Percentiles rank a stretch among this genome's conserved stretches.
These are phyloP conservation scores for Ophiostoma quercus DNA, from an alignment of 2,329 filamentous ascomycete species.

Conservation along the genomic window DNA sequence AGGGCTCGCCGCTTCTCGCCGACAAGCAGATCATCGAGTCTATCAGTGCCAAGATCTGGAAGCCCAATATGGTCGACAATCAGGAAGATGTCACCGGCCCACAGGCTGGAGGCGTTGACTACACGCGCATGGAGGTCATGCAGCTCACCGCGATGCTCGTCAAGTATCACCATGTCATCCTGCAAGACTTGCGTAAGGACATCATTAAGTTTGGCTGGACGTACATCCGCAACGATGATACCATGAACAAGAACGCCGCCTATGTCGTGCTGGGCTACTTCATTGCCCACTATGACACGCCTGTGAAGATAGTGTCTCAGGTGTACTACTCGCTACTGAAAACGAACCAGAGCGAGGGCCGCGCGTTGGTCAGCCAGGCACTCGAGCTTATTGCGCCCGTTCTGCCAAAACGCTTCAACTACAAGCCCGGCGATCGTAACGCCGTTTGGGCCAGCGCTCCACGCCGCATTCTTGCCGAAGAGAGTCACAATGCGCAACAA, in stretches of 20 bases:
- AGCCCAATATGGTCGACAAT: constrained; percentile 73
- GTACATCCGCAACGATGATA: constrained; percentile 95
- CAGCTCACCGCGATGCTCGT: constrained; percentile 92
- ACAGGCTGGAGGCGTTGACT: constrained; percentile 84
- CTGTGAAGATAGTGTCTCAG: constrained; percentile 89
- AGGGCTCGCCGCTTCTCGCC: constrained; percentile 64
- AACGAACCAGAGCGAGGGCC: constrained; percentile 91
- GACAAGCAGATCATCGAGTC: constrained; percentile 83
- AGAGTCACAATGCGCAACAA: constrained; percentile 90
- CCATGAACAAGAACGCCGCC: constrained; percentile 97
- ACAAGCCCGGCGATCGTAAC: constrained; percentile 65
- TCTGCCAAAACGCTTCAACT: constrained; percentile 76
- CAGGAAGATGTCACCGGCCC: constrained; percentile 65
- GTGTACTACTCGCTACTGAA: constrained; percentile 88
- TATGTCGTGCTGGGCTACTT: constrained; percentile 98
- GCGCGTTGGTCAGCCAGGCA: constrained; percentile 86
- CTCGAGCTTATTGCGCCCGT: constrained; percentile 93
- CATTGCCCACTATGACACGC: constrained; percentile 94
- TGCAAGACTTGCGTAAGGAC: constrained; percentile 91
- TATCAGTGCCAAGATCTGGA: constrained; percentile 91
- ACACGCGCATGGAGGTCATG: constrained; percentile 90
- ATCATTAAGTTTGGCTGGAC: constrained; percentile 99
- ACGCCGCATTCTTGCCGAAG: constrained; percentile 84
- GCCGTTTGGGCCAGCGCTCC: constrained; percentile 83
- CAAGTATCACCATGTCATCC: constrained; percentile 83